A percentile compares a stretch with the other conserved stretches of the same genome.
Evolutionary conservation across 1,139 yeast species (phyloP).

Genomic region (Candida tropicalis): DNA sequence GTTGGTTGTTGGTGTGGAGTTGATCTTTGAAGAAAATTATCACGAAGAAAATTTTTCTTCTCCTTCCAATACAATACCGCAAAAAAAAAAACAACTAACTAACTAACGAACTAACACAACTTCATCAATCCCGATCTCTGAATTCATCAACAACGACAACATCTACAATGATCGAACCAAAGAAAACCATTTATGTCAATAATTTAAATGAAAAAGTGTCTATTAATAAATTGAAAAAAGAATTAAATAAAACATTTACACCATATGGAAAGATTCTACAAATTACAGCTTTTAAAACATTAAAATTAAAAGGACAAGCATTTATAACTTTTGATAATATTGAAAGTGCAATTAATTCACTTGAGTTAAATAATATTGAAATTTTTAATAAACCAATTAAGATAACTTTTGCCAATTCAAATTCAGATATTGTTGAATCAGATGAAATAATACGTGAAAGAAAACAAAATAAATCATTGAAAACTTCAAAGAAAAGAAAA

Average conservation of each 20-base stretch:
- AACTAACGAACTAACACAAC: too few relatives aligned
- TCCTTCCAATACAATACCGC: too few relatives aligned
- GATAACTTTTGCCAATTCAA: conserved; percentile 41
- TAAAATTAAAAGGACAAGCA: conserved; percentile 82
- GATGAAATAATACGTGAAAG: conserved; percentile 14
- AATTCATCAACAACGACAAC: background rate
- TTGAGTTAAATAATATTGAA: conserved; percentile 42
- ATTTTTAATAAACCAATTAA: conserved; percentile 60
- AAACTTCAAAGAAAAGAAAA: conserved; percentile 20
- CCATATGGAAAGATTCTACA: conserved; percentile 54
- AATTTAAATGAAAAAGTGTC: conserved; percentile 75
- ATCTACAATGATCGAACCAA: conserved; percentile 13
- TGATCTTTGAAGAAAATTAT: too few relatives aligned
- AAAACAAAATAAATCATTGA: background rate
- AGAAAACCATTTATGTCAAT: conserved; percentile 57
- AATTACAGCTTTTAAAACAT: conserved; percentile 61
- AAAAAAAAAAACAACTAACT: background rate
- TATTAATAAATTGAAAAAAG: conserved; percentile 48
- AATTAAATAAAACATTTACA: conserved; percentile 43
- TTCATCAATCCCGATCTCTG: too few relatives aligned
- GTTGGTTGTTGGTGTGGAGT: too few relatives aligned
- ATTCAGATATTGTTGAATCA: conserved; percentile 44
- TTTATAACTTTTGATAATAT: conserved; percentile 63
- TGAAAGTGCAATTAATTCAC: conserved; percentile 53
- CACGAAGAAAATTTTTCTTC: too few relatives aligned